Evolutionary conservation across 2,329 filamentous ascomycete species (phyloP).

Genomic region (Rachicladosporium sp.): DNA sequence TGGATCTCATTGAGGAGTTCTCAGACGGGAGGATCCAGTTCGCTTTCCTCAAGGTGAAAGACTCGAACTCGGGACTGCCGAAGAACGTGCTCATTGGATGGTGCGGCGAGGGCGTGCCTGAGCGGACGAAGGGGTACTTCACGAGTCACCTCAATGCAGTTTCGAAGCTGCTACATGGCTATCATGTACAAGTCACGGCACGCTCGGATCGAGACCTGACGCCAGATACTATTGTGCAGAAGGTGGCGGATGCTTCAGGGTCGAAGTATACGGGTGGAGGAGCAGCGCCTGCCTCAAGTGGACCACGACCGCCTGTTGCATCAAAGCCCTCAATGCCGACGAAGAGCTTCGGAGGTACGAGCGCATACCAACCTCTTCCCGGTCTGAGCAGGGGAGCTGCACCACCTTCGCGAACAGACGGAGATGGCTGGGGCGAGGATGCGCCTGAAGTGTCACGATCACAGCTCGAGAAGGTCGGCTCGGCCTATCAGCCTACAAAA

Average conservation of each 20-base stretch:
- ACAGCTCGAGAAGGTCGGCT: conserved; percentile 79
- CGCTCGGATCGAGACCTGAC: conserved; percentile 82
- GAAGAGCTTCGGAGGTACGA: conserved; percentile 38
- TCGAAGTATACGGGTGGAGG: conserved; percentile 76
- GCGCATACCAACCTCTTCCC: conserved; percentile 56
- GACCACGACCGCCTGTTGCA: conserved; percentile 57
- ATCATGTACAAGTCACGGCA: conserved; percentile 94
- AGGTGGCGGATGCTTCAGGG: conserved; percentile 87
- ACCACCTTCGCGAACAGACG: conserved; percentile 50
- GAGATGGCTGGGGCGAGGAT: conserved; percentile 89
- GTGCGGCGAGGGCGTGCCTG: conserved; percentile 96
- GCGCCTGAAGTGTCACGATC: conserved; percentile 81
- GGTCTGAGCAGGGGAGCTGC: conserved; percentile 41
- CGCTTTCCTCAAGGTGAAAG: conserved; percentile 91
- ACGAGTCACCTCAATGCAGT: conserved; percentile 85
- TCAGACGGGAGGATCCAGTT: conserved; percentile 95
- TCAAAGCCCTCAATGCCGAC: conserved; percentile 91
- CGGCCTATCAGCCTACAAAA: conserved; percentile 90
- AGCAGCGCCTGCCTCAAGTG: conserved; percentile 32
- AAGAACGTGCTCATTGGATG: conserved; percentile 92
- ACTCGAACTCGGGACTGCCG: conserved; percentile 77
- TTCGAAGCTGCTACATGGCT: conserved; percentile 83
- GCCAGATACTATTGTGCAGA: conserved; percentile 78
- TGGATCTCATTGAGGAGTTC: conserved; percentile 87
- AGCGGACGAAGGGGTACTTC: conserved; percentile 96